Conservation (phyloP, 2,329 filamentous ascomycete species). For the Bipolaris oryzae region DNA sequence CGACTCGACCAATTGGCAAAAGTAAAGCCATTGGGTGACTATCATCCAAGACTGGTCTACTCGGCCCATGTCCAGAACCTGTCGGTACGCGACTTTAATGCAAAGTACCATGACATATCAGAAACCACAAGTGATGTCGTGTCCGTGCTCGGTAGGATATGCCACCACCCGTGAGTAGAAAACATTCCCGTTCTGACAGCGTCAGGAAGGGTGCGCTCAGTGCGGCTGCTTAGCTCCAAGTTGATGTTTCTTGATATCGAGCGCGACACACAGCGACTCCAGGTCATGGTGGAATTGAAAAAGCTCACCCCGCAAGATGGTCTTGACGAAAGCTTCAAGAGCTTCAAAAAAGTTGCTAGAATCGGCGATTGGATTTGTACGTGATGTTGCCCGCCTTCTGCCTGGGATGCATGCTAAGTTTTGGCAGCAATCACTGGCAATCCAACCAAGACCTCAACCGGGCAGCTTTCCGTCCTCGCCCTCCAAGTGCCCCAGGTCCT, state of each 20-base stretch:
- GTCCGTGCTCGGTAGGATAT: slow-evolving; percentile 43
- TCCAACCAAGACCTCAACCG: slow-evolving; percentile 71
- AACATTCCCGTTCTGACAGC: slow-evolving; percentile 30
- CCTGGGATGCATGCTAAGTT: slow-evolving; percentile 17
- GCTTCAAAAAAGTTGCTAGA: slow-evolving; percentile 69
- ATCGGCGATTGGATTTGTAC: slow-evolving; percentile 85
- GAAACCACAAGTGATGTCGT: slow-evolving; percentile 38
- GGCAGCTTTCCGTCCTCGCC: slow-evolving; percentile 76
- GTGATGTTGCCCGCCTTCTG: slow-evolving; percentile 42
- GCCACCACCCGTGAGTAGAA: background rate
- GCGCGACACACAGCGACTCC: slow-evolving; percentile 73
- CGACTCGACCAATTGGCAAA: slow-evolving; percentile 62
- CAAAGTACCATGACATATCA: slow-evolving; percentile 36
- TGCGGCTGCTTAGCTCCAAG: slow-evolving; percentile 74
- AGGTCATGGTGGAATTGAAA: slow-evolving; percentile 75
- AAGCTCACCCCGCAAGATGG: slow-evolving; percentile 52
- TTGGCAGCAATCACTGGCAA: slow-evolving; percentile 68
- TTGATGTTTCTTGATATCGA: slow-evolving; percentile 84
- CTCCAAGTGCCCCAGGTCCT: slow-evolving; percentile 72
- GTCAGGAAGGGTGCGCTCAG: slow-evolving; percentile 74
- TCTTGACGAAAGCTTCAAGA: slow-evolving; percentile 57
- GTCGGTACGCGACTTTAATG: slow-evolving; percentile 38
- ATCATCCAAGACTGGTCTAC: slow-evolving; percentile 60
- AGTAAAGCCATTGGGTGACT: slow-evolving; percentile 56
- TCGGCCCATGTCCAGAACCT: slow-evolving; percentile 24